phyloP scores from a whole-genome alignment of 768 basidiomycete species.

The Russula compacta region DNA sequence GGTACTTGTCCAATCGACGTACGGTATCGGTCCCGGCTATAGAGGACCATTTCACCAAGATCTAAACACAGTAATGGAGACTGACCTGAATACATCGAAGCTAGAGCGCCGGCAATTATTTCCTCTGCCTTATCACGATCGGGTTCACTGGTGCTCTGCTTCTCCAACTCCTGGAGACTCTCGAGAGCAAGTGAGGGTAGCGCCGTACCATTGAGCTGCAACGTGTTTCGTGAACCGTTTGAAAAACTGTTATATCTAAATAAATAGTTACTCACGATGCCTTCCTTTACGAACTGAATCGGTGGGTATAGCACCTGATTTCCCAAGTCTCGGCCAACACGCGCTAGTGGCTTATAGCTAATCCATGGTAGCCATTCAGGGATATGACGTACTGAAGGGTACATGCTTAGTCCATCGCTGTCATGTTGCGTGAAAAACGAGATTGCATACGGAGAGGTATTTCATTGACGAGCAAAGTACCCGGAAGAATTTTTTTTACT shows the following conservation, averaged over 20 bases:
- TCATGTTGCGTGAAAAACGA: background rate
- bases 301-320: background rate
- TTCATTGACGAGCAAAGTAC: background rate
- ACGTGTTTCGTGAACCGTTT: background rate
- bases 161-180: background rate
- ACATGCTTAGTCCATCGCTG: background rate
- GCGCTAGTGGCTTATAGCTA: slow-evolving; percentile 1
- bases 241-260: background rate
- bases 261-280: background rate
- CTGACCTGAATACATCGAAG: background rate
- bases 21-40: background rate
- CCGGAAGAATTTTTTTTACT: background rate
- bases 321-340: background rate
- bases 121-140: background rate
- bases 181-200: background rate
- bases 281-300: background rate
- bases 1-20: background rate
- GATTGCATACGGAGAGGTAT: background rate
- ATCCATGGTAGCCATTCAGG: slow-evolving; percentile 6
- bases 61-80: background rate
- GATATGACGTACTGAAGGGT: background rate
- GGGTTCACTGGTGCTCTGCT: background rate
- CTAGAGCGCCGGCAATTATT: background rate
- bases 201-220: background rate
- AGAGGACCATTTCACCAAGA: background rate